phyloP scores from a whole-genome alignment of 371 early-diverging fungal species.

The Mucor saturninus region DNA sequence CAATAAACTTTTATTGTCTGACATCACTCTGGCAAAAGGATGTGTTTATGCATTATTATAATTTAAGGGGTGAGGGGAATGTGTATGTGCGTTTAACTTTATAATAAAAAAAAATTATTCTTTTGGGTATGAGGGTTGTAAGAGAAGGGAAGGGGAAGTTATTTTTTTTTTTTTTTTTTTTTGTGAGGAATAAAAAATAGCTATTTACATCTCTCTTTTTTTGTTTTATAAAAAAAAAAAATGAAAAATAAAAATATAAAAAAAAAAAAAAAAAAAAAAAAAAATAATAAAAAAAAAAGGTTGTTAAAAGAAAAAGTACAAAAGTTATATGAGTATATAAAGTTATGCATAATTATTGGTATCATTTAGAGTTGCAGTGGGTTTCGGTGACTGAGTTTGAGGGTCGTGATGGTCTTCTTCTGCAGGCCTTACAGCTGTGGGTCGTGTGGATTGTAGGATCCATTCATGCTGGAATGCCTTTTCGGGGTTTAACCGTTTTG shows the following conservation, averaged over 20 bases:
- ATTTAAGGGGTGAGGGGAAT: too few species aligned
- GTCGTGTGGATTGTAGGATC: conserved; percentile 54
- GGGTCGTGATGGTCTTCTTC: not conserved
- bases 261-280: not conserved
- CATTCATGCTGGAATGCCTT: conserved; percentile 84
- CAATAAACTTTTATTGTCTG: too few species aligned
- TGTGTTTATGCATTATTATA: too few species aligned
- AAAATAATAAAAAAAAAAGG: not conserved
- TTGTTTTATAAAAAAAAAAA: too few species aligned
- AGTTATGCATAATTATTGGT: conserved; percentile 1
- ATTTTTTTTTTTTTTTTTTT: too few species aligned
- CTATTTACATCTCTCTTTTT: too few species aligned
- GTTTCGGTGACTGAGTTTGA: not conserved
- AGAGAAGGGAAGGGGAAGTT: too few species aligned
- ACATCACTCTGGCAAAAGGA: too few species aligned
- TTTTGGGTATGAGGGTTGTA: too few species aligned
- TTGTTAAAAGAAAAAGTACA: not conserved
- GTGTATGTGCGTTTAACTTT: too few species aligned
- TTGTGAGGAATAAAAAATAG: too few species aligned
- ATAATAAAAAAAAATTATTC: too few species aligned
- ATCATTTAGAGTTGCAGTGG: conserved; percentile 2
- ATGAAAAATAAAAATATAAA: not conserved
- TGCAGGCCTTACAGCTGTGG: not conserved
- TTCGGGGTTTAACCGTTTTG: conserved; percentile 84
- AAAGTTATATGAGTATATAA: not conserved